Percentiles rank a stretch among this genome's conserved stretches.
Evolutionary conservation across 331 rosid genomes (phyloP).

Genomic region (Pyrus hybrid): DNA sequence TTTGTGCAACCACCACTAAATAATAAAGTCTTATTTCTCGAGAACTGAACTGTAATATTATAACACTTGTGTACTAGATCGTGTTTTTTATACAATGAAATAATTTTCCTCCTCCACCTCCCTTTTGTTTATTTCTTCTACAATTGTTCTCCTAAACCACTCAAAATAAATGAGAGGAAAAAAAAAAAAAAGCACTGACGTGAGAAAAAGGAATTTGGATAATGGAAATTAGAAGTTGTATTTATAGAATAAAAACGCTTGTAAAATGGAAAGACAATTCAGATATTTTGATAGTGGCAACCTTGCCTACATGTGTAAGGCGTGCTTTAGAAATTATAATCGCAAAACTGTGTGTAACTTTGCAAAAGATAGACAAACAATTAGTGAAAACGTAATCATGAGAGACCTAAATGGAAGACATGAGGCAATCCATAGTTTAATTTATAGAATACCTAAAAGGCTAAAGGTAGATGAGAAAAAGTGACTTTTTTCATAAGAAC

Average conservation of each 20-base stretch:
- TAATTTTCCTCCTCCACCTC: not conserved
- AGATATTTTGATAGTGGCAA: no score
- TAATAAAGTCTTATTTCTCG: not conserved
- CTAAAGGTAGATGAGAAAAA: no score
- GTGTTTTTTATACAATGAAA: no score
- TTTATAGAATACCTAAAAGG: no score
- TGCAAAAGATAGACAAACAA: not conserved
- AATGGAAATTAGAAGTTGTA: not conserved
- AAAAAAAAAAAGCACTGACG: not conserved
- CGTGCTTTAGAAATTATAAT: not conserved
- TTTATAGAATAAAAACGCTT: no score
- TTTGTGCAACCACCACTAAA: not conserved
- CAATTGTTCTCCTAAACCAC: not conserved
- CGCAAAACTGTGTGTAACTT: not conserved
- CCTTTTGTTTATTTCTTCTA: not conserved
- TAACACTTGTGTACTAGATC: no score
- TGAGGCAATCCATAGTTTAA: not conserved
- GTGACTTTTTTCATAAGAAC: no score
- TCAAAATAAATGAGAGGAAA: not conserved
- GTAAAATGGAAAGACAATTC: no score
- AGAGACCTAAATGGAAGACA: constrained; percentile 4
- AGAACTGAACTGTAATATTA: no score
- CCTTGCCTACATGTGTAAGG: no score
- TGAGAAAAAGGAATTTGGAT: not conserved
- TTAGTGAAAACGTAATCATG: not conserved